Evolutionary conservation across 106 monocot species (phyloP).

Genomic region (Allium cepa): DNA sequence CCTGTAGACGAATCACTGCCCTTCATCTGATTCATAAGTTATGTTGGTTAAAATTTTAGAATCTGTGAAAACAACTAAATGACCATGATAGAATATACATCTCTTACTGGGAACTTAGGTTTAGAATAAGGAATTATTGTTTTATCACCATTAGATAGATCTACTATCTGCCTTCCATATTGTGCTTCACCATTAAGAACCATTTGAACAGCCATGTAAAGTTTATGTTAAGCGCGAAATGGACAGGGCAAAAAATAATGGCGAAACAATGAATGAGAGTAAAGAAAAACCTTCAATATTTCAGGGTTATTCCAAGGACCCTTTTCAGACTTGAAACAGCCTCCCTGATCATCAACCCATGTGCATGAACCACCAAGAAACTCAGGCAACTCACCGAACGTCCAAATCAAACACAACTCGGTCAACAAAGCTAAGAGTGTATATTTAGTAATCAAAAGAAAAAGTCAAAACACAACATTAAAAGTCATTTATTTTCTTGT

Average conservation of each 20-base stretch:
- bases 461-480: neutral
- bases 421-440: no score
- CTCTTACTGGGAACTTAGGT: constrained; percentile 28
- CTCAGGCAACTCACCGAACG: constrained; percentile 57
- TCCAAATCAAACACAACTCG: neutral
- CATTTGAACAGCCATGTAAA: constrained; percentile 21
- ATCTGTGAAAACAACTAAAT: neutral
- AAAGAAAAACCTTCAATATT: constrained; percentile 33
- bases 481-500: no score
- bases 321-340: constrained; percentile 52
- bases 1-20: constrained; percentile 38
- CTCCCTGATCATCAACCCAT: constrained; percentile 41
- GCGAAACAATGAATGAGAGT: constrained; percentile 3
- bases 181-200: constrained; percentile 50
- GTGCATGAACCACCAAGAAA: constrained; percentile 68
- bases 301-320: constrained; percentile 61
- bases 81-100: neutral
- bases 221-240: neutral
- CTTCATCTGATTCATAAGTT: constrained; percentile 21
- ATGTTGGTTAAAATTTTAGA: neutral
- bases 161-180: constrained; percentile 53
- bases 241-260: constrained; percentile 2
- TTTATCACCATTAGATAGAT: constrained; percentile 42
- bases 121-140: constrained; percentile 66
- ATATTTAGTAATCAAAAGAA: neutral